phyloP scores from a whole-genome alignment of 2,329 filamentous ascomycete species.

The Paraphoma chrysanthemicola region DNA sequence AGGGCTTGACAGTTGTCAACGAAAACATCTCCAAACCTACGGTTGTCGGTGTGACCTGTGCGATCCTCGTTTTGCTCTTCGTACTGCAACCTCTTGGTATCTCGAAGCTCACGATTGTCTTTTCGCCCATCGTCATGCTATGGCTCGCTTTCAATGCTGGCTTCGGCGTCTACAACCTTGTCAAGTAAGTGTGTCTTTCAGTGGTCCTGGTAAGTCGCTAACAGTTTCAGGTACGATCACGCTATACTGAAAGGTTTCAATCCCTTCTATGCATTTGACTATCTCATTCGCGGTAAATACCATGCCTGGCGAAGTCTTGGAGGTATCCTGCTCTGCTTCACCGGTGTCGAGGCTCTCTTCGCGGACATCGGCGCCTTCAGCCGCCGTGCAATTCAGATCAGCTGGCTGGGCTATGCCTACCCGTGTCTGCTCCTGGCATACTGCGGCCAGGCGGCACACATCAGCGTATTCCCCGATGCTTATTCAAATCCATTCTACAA shows the following conservation, averaged over 20 bases:
- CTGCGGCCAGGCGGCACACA: conserved; percentile 76
- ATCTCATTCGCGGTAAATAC: conserved; percentile 65
- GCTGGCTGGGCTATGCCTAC: conserved; percentile 72
- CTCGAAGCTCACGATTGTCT: conserved; percentile 64
- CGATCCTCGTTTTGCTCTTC: conserved; percentile 70
- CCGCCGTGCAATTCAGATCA: conserved; percentile 71
- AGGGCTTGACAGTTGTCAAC: conserved; percentile 65
- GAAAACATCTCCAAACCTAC: conserved; percentile 62
- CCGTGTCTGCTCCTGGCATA: conserved; percentile 73
- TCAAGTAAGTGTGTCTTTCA: conserved; percentile 20
- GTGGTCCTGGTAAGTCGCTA: conserved; percentile 15
- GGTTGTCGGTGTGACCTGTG: conserved; percentile 69
- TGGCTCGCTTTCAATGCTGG: conserved; percentile 70
- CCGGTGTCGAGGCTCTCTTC: conserved; percentile 78
- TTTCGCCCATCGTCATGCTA: conserved; percentile 71
- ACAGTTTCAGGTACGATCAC: conserved; percentile 49
- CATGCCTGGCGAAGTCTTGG: conserved; percentile 70
- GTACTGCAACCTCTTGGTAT: conserved; percentile 70
- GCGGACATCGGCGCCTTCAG: conserved; percentile 80
- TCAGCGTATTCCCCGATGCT: conserved; percentile 65
- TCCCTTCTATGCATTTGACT: conserved; percentile 65
- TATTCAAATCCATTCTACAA: conserved; percentile 79
- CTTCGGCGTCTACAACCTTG: conserved; percentile 65
- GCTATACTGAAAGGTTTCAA: conserved; percentile 61
- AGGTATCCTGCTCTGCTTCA: conserved; percentile 77